Percentiles rank a stretch among this genome's conserved stretches.
phyloP scores from a whole-genome alignment of 495 filamentous ascomycete species.

The Penicillium arizonense region DNA sequence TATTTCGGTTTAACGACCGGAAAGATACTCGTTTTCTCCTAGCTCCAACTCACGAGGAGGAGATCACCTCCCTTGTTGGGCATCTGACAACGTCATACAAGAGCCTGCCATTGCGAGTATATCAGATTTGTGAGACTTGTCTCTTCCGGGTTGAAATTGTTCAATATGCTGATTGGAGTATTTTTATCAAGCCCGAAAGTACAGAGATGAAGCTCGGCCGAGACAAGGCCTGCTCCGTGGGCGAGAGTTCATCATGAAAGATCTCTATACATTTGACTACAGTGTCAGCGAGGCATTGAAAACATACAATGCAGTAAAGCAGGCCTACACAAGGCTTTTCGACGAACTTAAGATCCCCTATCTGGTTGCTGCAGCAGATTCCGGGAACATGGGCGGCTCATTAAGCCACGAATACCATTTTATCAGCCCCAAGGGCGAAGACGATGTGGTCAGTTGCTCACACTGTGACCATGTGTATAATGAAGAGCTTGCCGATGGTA shows the following conservation, averaged over 20 bases:
- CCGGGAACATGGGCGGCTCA: slow-evolving; percentile 91
- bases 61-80: slow-evolving; percentile 80
- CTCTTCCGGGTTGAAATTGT: not conserved
- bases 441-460: slow-evolving; percentile 73
- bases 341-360: slow-evolving; percentile 81
- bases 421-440: slow-evolving; percentile 76
- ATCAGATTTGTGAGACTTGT: slow-evolving; percentile 76
- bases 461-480: slow-evolving; percentile 78
- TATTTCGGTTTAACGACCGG: slow-evolving; percentile 79
- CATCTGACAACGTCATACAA: slow-evolving; percentile 79
- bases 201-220: slow-evolving; percentile 86
- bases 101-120: slow-evolving; percentile 80
- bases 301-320: slow-evolving; percentile 72
- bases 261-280: slow-evolving; percentile 93
- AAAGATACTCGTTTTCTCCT: slow-evolving; percentile 74
- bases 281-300: slow-evolving; percentile 60
- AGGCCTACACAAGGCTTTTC: slow-evolving; percentile 72
- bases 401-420: slow-evolving; percentile 96
- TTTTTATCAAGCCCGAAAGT: slow-evolving; percentile 72
- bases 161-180: slow-evolving; percentile 6
- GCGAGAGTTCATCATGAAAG: slow-evolving; percentile 96
- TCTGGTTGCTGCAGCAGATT: slow-evolving; percentile 82
- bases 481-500: slow-evolving; percentile 69
- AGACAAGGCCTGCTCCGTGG: slow-evolving; percentile 87
- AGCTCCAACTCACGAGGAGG: slow-evolving; percentile 94